Conservation (phyloP, 2,329 filamentous ascomycete genomes). For the Zymoseptoria brevis region DNA sequence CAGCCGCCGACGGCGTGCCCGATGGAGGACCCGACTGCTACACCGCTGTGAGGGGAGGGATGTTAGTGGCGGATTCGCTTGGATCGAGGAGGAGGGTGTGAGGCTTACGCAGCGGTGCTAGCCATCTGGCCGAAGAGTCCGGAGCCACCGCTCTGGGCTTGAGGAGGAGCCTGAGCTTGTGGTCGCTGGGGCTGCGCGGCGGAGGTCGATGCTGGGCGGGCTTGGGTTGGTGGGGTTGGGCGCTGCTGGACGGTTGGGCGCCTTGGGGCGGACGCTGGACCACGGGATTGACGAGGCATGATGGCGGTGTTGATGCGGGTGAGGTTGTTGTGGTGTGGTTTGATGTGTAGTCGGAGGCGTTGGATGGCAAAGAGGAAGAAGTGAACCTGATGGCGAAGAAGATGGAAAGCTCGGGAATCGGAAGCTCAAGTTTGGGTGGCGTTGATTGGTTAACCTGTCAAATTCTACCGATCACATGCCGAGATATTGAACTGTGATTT, state of each 20-base stretch:
- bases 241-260: constrained; percentile 35
- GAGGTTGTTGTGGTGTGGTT: background rate
- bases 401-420: background rate
- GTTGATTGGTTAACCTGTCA: background rate
- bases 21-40: constrained; percentile 90
- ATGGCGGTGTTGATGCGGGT: constrained; percentile 13
- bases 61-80: constrained; percentile 18
- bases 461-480: background rate
- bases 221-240: constrained; percentile 59
- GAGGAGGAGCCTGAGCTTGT: constrained; percentile 34
- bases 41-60: constrained; percentile 58
- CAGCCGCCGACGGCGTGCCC: constrained; percentile 88
- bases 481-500: background rate
- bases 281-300: constrained; percentile 44
- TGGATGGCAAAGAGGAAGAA: constrained; percentile 11
- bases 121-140: constrained; percentile 96
- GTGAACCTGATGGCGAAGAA: constrained; percentile 1
- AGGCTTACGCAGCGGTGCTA: constrained; percentile 77
- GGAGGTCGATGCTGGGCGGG: constrained; percentile 44
- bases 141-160: constrained; percentile 55
- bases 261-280: constrained; percentile 37
- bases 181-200: constrained; percentile 39
- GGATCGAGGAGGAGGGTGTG: too few relatives aligned
- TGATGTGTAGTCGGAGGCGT: background rate
- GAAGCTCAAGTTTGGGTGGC: background rate